These are phyloP conservation scores for Kwoniella heveanensis DNA, from an alignment of 768 basidiomycete species.

Conservation along the genomic window DNA sequence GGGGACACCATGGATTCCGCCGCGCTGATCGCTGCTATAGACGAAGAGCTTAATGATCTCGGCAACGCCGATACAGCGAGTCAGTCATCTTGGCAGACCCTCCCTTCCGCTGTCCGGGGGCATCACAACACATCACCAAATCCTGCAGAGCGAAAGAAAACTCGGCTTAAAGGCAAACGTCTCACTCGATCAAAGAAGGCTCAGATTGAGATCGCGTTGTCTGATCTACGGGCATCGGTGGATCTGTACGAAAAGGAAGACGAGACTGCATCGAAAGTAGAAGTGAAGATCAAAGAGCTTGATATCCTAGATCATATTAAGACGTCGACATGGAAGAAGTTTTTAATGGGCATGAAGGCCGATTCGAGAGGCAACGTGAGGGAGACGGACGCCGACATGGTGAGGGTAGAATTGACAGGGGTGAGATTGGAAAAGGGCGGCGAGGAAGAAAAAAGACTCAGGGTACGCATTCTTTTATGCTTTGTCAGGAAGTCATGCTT, in stretches of 20 bases:
- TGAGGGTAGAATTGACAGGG: constrained; percentile 75
- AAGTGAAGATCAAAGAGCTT: constrained; percentile 69
- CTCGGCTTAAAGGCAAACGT: constrained; percentile 33
- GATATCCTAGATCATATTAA: constrained; percentile 97
- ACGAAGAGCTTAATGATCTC: constrained; percentile 76
- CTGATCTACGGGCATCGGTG: constrained; percentile 66
- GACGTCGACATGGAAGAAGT: constrained; percentile 98
- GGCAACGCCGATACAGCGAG: constrained; percentile 62
- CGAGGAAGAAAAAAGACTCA: constrained; percentile 73
- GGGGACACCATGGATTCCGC: constrained; percentile 74
- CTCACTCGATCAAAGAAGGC: constrained; percentile 65
- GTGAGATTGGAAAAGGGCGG: constrained; percentile 70
- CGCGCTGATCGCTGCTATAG: constrained; percentile 84
- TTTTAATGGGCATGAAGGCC: constrained; percentile 79
- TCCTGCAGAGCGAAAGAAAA: constrained; percentile 18
- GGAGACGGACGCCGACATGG: constrained; percentile 91
- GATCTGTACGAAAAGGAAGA: constrained; percentile 48
- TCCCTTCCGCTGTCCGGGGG: constrained; percentile 56
- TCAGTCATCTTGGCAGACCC: constrained; percentile 87
- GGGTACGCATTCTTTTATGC: constrained; percentile 61
- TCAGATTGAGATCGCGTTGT: constrained; percentile 80
- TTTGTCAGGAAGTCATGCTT: neutral
- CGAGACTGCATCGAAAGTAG: constrained; percentile 56
- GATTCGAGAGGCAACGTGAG: constrained; percentile 85
- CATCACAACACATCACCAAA: neutral